Conservation (phyloP, 2,329 filamentous ascomycete genomes). For the Huntiella abstrusa region DNA sequence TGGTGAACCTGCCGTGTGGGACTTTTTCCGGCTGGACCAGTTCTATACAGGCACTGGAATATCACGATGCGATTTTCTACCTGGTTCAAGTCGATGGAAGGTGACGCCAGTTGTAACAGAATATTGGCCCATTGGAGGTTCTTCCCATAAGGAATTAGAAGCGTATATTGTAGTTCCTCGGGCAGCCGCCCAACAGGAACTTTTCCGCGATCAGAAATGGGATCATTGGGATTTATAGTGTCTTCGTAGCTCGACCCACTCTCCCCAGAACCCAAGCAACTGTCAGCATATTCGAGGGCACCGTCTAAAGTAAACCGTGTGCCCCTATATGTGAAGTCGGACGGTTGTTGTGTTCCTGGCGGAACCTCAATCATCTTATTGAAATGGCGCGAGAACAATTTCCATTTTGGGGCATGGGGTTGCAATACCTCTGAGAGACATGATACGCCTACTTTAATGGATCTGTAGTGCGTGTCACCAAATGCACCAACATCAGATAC, state of each 20-base stretch:
- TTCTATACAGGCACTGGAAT: constrained; percentile 29
- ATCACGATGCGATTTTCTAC: constrained; percentile 28
- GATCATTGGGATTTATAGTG: constrained; percentile 27
- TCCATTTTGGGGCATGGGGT: constrained; percentile 25
- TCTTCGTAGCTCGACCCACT: too few species aligned
- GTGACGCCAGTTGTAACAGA: constrained; percentile 27
- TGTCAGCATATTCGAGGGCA: too few species aligned
- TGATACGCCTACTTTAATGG: constrained; percentile 14
- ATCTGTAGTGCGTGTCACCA: constrained; percentile 18
- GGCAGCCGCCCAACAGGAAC: constrained; percentile 30
- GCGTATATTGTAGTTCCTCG: constrained; percentile 34
- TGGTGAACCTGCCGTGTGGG: neutral
- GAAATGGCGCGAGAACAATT: constrained; percentile 19
- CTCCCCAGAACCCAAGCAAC: too few species aligned
- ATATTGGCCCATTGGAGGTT: constrained; percentile 38
- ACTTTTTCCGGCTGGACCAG: constrained; percentile 18
- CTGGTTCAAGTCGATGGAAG: constrained; percentile 31
- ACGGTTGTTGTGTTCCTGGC: too few species aligned
- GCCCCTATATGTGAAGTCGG: too few species aligned
- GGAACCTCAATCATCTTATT: too few species aligned
- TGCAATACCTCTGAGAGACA: constrained; percentile 23
- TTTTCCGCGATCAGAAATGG: constrained; percentile 28
- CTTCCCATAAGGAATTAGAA: constrained; percentile 27
- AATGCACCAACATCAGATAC: constrained; percentile 21
- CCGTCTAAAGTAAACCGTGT: too few species aligned